phyloP scores from a whole-genome alignment of 106 monocot genomes.

The Dendrobium catenatum region DNA sequence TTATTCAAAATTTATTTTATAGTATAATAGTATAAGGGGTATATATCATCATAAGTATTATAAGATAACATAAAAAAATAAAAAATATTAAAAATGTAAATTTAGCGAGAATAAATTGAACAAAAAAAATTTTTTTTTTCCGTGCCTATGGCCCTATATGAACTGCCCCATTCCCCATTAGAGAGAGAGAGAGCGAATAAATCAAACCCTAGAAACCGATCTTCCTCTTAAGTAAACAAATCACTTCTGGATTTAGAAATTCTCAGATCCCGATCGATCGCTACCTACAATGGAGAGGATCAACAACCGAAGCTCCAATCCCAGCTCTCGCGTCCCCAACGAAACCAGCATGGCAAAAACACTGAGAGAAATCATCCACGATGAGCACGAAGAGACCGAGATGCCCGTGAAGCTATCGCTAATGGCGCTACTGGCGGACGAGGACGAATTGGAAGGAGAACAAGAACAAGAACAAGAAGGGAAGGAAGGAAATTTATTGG shows the following conservation, averaged over 20 bases:
- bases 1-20: no score
- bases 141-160: no score
- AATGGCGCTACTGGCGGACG: conserved; percentile 1
- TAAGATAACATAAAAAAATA: no score
- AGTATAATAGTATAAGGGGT: no score
- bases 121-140: no score
- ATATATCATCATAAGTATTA: no score
- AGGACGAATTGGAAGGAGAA: conserved; percentile 12
- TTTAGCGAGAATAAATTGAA: no score
- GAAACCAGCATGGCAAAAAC: neutral
- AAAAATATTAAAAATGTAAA: no score
- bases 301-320: neutral
- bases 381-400: neutral
- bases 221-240: neutral
- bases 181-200: neutral
- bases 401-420: neutral
- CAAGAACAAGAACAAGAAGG: conserved; percentile 14
- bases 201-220: neutral
- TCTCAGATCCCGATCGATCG: neutral
- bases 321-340: neutral
- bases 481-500: conserved; percentile 2
- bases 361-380: neutral
- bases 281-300: neutral
- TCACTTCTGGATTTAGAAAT: neutral
- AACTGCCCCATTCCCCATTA: no score